Conservation (phyloP, 2,329 filamentous ascomycete genomes). For the Claviceps cyperi region DNA sequence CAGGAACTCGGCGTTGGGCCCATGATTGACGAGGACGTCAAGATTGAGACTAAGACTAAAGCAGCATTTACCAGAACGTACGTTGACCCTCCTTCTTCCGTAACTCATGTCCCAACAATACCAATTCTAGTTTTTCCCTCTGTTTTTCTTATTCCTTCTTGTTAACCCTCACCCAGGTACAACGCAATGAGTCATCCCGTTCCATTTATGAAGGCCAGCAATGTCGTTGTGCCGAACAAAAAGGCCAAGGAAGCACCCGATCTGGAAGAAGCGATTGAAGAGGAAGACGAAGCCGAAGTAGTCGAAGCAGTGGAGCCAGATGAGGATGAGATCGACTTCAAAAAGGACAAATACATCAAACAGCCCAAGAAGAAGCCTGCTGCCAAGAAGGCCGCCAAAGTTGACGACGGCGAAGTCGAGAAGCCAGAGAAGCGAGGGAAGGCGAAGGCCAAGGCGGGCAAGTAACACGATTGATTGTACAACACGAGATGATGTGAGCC, state of each 20-base stretch:
- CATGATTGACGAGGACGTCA: conserved; percentile 60
- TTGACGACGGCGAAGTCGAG: conserved; percentile 35
- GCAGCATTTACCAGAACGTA: conserved; percentile 76
- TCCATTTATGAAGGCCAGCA: conserved; percentile 90
- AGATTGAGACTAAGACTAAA: conserved; percentile 76
- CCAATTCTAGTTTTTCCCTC: background rate
- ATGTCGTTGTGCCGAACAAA: conserved; percentile 57
- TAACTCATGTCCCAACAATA: background rate
- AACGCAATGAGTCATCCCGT: conserved; percentile 77
- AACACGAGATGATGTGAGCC: conserved; percentile 1
- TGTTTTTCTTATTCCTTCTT: background rate
- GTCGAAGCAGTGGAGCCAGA: conserved; percentile 44
- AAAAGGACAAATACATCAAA: conserved; percentile 94
- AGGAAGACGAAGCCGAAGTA: conserved; percentile 63
- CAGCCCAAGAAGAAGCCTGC: conserved; percentile 57
- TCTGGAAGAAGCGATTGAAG: conserved; percentile 89
- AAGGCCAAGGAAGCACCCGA: conserved; percentile 67
- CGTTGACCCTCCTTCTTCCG: conserved; percentile 23
- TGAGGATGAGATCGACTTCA: conserved; percentile 67
- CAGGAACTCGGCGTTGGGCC: conserved; percentile 80
- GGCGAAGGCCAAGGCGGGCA: conserved; percentile 34
- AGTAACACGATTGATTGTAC: conserved; percentile 9
- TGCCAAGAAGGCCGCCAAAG: conserved; percentile 29
- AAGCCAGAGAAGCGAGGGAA: conserved; percentile 35
- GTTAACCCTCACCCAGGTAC: conserved; percentile 41